phyloP scores from a whole-genome alignment of 345 rosid genomes.

The Ceriops tagal region DNA sequence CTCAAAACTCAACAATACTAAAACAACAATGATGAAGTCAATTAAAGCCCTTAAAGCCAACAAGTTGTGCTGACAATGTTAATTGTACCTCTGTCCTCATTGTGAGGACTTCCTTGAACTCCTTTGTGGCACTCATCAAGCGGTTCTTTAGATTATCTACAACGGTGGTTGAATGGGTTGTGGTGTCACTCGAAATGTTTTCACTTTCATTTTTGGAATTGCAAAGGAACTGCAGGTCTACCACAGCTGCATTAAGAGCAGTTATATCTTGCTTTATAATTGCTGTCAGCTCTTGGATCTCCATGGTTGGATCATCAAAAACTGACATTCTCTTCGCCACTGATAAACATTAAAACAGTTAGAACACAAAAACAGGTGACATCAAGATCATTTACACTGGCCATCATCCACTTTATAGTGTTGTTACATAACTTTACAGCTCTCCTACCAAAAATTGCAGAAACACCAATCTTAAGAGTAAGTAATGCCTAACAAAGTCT shows the following conservation, averaged over 20 bases:
- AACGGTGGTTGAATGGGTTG: conserved; percentile 67
- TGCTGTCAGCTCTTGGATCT: conserved; percentile 77
- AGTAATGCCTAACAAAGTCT: too few species aligned
- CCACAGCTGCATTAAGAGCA: conserved; percentile 65
- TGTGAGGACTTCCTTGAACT: conserved; percentile 82
- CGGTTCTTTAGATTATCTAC: conserved; percentile 75
- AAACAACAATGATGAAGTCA: too few species aligned
- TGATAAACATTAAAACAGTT: conserved; percentile 7
- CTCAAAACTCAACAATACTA: neutral
- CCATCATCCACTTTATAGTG: too few species aligned
- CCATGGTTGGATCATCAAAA: conserved; percentile 76
- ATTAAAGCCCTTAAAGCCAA: neutral
- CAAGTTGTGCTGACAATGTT: neutral
- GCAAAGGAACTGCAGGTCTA: conserved; percentile 67
- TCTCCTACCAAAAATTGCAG: too few species aligned
- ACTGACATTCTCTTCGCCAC: conserved; percentile 86
- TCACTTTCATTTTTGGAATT: conserved; percentile 54
- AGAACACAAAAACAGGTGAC: too few species aligned
- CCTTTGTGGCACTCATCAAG: conserved; percentile 73
- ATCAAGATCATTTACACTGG: too few species aligned
- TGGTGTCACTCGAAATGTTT: conserved; percentile 59
- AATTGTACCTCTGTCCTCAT: conserved; percentile 66
- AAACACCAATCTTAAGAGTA: too few species aligned
- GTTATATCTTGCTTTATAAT: conserved; percentile 82
- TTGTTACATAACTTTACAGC: too few species aligned